phyloP scores from a whole-genome alignment of 192 early-diverging fungal genomes.

The Entomortierella lignicola region DNA sequence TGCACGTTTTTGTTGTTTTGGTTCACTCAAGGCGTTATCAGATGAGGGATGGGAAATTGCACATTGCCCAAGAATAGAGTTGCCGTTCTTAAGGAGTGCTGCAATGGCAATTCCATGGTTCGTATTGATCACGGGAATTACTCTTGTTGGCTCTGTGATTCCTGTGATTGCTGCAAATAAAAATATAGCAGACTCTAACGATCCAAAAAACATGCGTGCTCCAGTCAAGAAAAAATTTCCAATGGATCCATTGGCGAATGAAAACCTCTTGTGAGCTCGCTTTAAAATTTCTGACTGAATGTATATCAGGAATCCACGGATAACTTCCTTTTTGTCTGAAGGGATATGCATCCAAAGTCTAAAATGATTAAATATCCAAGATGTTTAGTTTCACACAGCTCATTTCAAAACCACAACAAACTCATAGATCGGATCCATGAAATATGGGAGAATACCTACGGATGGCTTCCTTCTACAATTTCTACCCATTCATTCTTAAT shows the following conservation, averaged over 20 bases:
- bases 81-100: constrained; percentile 72
- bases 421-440: no score
- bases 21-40: constrained; percentile 22
- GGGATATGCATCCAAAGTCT: constrained; percentile 65
- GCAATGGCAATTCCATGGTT: constrained; percentile 74
- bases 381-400: no score
- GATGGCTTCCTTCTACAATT: constrained; percentile 79
- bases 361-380: not conserved
- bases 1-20: no score
- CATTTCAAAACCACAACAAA: no score
- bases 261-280: constrained; percentile 70
- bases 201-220: constrained; percentile 78
- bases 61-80: constrained; percentile 76
- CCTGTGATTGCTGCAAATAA: constrained; percentile 77
- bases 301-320: constrained; percentile 76
- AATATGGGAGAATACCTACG: constrained; percentile 39
- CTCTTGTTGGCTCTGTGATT: constrained; percentile 70
- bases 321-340: constrained; percentile 70
- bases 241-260: constrained; percentile 79
- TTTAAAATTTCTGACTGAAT: constrained; percentile 77
- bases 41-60: constrained; percentile 78
- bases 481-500: constrained; percentile 79
- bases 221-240: constrained; percentile 87
- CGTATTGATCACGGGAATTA: constrained; percentile 77
- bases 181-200: constrained; percentile 77